Evolutionary conservation across 2,329 filamentous ascomycete genomes (phyloP).

Genomic region (Aspergillus tanneri): DNA sequence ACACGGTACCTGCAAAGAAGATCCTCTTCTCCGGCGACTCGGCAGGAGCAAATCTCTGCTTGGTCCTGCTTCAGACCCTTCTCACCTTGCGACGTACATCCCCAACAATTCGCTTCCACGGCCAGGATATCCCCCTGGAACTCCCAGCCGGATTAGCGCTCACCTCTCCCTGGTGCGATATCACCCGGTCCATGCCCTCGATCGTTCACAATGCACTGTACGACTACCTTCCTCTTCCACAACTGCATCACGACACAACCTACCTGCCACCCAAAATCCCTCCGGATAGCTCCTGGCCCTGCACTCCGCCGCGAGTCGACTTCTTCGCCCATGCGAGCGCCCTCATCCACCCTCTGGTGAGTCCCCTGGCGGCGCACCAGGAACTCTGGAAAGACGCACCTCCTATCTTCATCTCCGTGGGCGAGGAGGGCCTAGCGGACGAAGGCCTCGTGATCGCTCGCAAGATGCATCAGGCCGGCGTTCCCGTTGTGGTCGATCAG

Average conservation of each 20-base stretch:
- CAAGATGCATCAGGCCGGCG: slow-evolving; percentile 40
- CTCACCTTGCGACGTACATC: slow-evolving; percentile 41
- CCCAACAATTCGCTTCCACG: slow-evolving; percentile 41
- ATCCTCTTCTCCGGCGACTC: slow-evolving; percentile 51
- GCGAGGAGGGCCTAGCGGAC: slow-evolving; percentile 45
- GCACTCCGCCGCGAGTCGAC: slow-evolving; percentile 44
- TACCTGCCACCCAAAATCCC: slow-evolving; percentile 30
- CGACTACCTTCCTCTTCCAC: slow-evolving; percentile 41
- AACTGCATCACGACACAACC: slow-evolving; percentile 21
- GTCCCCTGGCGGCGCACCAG: slow-evolving; percentile 36
- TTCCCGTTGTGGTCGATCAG: slow-evolving; percentile 39
- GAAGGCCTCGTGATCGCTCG: slow-evolving; percentile 43
- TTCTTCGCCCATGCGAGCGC: slow-evolving; percentile 42
- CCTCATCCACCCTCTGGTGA: slow-evolving; percentile 43
- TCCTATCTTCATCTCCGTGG: slow-evolving; percentile 42
- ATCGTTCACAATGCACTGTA: slow-evolving; percentile 37
- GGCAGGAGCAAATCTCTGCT: slow-evolving; percentile 45
- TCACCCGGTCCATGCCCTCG: slow-evolving; percentile 45
- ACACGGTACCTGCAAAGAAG: slow-evolving; percentile 43
- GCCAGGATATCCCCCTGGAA: slow-evolving; percentile 39
- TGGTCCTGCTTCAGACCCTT: slow-evolving; percentile 44
- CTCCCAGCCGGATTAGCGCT: slow-evolving; percentile 42
- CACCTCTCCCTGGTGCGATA: slow-evolving; percentile 45
- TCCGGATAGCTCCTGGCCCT: slow-evolving; percentile 42
- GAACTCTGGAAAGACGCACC: slow-evolving; percentile 44